Evolutionary conservation across 371 early-diverging fungal species (phyloP).

Genomic region (Nosema muscidifuracis): DNA sequence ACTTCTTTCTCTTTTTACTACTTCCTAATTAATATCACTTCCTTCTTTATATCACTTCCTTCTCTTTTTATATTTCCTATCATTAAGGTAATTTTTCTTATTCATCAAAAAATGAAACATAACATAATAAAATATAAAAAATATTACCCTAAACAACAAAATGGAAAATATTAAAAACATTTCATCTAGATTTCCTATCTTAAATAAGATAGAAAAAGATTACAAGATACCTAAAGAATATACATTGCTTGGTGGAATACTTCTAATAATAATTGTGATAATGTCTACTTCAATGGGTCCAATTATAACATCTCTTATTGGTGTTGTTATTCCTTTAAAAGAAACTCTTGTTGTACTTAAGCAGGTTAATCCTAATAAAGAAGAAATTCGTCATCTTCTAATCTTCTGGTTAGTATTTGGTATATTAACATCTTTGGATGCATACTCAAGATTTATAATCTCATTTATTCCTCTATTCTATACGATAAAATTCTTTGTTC

Average conservation of each 20-base stretch:
- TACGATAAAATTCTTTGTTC: conserved; percentile 53
- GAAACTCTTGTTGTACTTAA: conserved; percentile 45
- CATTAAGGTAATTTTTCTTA: no score
- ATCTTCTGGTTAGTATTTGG: conserved; percentile 52
- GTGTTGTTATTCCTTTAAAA: conserved; percentile 37
- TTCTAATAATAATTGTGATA: conserved; percentile 31
- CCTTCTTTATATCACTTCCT: no score
- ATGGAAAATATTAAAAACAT: conserved; percentile 58
- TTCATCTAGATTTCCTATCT: conserved; percentile 50
- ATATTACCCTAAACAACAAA: neutral
- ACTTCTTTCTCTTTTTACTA: no score
- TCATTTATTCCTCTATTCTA: conserved; percentile 54
- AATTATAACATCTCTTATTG: conserved; percentile 24
- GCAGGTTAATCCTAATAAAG: conserved; percentile 41
- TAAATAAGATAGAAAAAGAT: conserved; percentile 43
- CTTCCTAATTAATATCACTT: no score
- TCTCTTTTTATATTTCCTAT: no score
- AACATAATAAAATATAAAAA: neutral
- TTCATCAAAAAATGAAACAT: no score
- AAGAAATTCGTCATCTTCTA: conserved; percentile 46
- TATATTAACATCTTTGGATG: conserved; percentile 42
- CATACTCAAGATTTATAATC: conserved; percentile 27
- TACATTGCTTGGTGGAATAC: conserved; percentile 35
- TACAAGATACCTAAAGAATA: conserved; percentile 50
- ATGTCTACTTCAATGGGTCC: conserved; percentile 34